Conservation (phyloP, 2,329 filamentous ascomycete genomes). For the Penicillium aurantiogriseum region DNA sequence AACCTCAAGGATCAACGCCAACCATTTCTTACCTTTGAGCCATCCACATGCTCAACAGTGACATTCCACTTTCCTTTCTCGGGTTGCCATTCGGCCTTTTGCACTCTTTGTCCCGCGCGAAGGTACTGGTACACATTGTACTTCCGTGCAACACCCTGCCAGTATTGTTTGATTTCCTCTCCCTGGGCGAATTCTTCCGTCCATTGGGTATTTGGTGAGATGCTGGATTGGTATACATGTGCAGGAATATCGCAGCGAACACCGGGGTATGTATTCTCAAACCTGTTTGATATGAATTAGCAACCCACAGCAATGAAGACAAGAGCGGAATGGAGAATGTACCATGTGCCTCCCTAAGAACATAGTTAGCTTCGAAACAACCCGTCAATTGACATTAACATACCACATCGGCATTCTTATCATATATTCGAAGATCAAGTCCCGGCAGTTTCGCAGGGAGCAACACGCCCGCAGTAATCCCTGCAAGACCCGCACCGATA, state of each 20-base stretch:
- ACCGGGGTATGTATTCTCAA: conserved; percentile 58
- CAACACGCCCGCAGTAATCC: conserved; percentile 63
- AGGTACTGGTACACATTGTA: conserved; percentile 62
- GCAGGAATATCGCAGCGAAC: conserved; percentile 68
- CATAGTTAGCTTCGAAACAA: neutral
- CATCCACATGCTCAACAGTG: conserved; percentile 38
- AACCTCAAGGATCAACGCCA: neutral
- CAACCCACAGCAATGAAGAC: neutral
- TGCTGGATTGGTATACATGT: conserved; percentile 68
- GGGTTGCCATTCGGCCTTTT: conserved; percentile 57
- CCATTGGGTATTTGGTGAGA: conserved; percentile 68
- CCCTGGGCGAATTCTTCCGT: conserved; percentile 66
- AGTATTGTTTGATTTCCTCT: conserved; percentile 65
- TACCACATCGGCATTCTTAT: conserved; percentile 68
- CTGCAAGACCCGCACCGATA: conserved; percentile 63
- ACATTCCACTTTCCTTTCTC: conserved; percentile 56
- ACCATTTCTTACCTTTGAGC: conserved; percentile 19
- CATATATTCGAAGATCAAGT: conserved; percentile 63
- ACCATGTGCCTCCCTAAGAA: conserved; percentile 48
- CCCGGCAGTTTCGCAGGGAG: conserved; percentile 68
- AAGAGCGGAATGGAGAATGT: neutral
- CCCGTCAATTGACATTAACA: conserved; percentile 26
- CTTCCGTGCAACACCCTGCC: conserved; percentile 61
- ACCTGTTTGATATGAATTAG: conserved; percentile 25
- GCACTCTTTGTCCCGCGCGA: conserved; percentile 56